Evolutionary conservation across 2,329 filamentous ascomycete genomes (phyloP), one percentile per base, ranked within the genome.

Genomic region (Arachnopeziza araneosa): DNA sequence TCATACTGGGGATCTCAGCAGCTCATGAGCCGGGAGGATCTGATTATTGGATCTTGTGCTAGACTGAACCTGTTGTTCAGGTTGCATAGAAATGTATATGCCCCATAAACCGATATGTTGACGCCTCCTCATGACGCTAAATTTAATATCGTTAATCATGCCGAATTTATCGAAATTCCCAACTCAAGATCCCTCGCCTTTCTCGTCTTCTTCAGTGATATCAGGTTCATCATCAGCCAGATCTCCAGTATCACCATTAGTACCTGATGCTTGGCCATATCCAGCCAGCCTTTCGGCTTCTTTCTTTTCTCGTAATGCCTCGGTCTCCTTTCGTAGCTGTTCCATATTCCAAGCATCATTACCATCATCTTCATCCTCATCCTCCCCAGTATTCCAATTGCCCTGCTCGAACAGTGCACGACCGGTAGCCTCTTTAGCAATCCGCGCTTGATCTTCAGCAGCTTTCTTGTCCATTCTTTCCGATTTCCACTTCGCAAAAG

Each of bases 401-500:
- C 95, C 95, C 75, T 92, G 95, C 77, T 99, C 95, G 74, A 99
- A 99, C 77, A 99, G 81, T 8, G 92, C 91, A 77, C 93, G 86
- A 70, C 95, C 95, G 22, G 95, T 99, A 23, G 93, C 93, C 69
- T 99, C 95, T 82, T 96, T 98, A 71, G 92, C 90, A 76, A 89
- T 87, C 72, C 88, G 86, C 54, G 92, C 91, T 76, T 96, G 87
- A 67, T 95, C 90, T 71, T 99, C 95, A 23, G 95, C 95, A 19
- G 88, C 89, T 82, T 96, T 98, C 87, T 99, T 99, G 76, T 92
- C 86, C 68, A 98, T 73, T 52, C 95, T 89, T 57, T 96, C 89
- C 77, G 93, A 88, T 83, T 99, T 99, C 95, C 95, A 99, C 72
- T 95, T 95, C 63, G 91, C 91, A 72, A 99, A 99, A 0, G 86